Base-by-base conservation (phyloP, 129 eudicot genomes). In the Pulicaria dysenterica region DNA sequence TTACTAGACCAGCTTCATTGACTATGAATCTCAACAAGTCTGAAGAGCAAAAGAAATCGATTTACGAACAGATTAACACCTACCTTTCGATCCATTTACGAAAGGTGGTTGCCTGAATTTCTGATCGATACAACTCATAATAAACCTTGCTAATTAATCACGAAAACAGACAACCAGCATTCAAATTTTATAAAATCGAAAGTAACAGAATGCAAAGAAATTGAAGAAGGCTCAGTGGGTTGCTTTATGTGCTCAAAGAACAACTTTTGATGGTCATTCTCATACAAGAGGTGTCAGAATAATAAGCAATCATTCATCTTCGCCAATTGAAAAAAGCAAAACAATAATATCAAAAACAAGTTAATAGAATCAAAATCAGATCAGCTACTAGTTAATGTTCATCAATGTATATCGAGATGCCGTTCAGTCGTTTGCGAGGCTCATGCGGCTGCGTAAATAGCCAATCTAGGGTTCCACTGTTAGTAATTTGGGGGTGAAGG, bases 201-300 rank as follows among this genome's bases (percentile, higher is more conserved):
- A 1, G 0, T 56, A 57, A 0, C 1, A 4, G 3, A n/a, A 8
- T 39, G 8, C 17, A 19, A 14, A 16, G 39, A 19, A 16, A 4
- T 3, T 3, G n/a, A 38, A 24, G n/a, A 38, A 24, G 48, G 79
- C 57, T 75, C 79, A 75, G 79, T 31, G 65, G 5, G 79, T 75
- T 64, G 73, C 73, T 75, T 43, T 8, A 75, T 75, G 58, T 75
- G 73, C 73, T 75, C 79, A 75, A 64, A 0, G 79, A 75, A 64
- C 66, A 31, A 66, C 58, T 63, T 64, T 53, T 54, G 31, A 64
- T n/a, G 73, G 17, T 66, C 13, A 11, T 74, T 74, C 79, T 74
- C 73, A 74, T 74, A 74, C 79, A 75, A 75, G 79, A 75, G 79
- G 79, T 75, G 79, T 75, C 79, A 64, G 79, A 75, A 74, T 74